Percentiles rank a stretch among this genome's conserved stretches.
Evolutionary conservation across 2,329 filamentous ascomycete genomes (phyloP).

Genomic region (Pestalotiopsis sp.): DNA sequence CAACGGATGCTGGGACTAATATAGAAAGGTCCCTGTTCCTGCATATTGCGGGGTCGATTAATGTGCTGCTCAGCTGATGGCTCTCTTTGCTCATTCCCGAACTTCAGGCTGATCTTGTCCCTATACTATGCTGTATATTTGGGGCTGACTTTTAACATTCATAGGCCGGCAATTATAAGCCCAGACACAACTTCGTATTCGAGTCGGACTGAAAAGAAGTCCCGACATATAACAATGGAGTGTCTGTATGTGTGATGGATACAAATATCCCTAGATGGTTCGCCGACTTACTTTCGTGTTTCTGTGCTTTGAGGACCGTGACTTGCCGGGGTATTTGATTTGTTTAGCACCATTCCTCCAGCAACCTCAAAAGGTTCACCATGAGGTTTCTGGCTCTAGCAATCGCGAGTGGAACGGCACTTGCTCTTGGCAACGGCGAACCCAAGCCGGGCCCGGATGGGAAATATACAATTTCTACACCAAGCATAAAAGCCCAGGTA

Average conservation of each 20-base stretch:
- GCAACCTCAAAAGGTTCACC: background rate
- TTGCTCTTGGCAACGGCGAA: background rate
- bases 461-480: constrained; percentile 33
- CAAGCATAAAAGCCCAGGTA: constrained; percentile 34
- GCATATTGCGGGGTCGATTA: constrained; percentile 13
- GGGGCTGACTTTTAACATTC: background rate
- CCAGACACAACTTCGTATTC: background rate
- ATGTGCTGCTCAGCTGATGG: background rate
- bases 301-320: no score
- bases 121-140: background rate
- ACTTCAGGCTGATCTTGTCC: background rate
- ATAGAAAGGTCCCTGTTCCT: constrained; percentile 7
- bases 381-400: background rate
- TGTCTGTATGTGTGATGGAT: background rate
- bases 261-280: no score
- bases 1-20: background rate
- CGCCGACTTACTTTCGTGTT: no score
- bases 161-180: background rate
- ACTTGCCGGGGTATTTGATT: no score
- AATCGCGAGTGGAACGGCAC: background rate
- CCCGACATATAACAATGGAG: background rate
- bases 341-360: no score
- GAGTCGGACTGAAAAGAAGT: background rate
- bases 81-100: background rate
- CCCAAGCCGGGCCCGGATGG: constrained; percentile 30